Evolutionary conservation across 1,139 yeast genomes (phyloP).

Genomic region (Nakaseomyces bracarensis): DNA sequence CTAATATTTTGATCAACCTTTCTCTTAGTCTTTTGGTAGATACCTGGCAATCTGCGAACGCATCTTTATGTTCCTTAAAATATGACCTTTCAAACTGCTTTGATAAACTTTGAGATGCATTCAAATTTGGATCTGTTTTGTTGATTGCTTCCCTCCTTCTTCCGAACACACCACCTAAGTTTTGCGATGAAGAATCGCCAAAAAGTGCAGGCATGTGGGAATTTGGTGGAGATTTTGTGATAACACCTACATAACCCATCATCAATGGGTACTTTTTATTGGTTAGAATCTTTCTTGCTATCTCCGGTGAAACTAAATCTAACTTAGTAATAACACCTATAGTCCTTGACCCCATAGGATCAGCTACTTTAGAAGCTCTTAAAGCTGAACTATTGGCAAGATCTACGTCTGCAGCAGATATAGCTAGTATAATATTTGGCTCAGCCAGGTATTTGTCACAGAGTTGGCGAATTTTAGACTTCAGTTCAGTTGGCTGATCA

Average conservation of each 20-base stretch:
- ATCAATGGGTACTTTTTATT: slow-evolving; percentile 80
- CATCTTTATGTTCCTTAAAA: slow-evolving; percentile 53
- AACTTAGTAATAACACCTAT: slow-evolving; percentile 93
- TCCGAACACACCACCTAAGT: slow-evolving; percentile 31
- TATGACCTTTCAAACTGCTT: slow-evolving; percentile 59
- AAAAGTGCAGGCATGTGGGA: slow-evolving; percentile 11
- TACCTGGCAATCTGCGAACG: slow-evolving; percentile 56
- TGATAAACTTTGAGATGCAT: slow-evolving; percentile 34
- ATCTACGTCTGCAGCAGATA: slow-evolving; percentile 97
- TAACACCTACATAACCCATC: slow-evolving; percentile 97
- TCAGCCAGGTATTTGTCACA: slow-evolving; percentile 81
- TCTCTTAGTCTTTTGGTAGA: slow-evolving; percentile 71
- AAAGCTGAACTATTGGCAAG: slow-evolving; percentile 95
- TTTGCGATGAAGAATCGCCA: slow-evolving; percentile 16
- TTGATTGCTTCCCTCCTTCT: slow-evolving; percentile 11
- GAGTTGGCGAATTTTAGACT: slow-evolving; percentile 64
- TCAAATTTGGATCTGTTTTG: background rate
- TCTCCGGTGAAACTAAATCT: slow-evolving; percentile 74
- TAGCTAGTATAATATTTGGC: slow-evolving; percentile 91
- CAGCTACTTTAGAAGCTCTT: slow-evolving; percentile 93
- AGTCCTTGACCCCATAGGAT: slow-evolving; percentile 94
- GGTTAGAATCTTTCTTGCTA: slow-evolving; percentile 59
- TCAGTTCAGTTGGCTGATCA: slow-evolving; percentile 83
- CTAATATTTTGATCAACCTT: slow-evolving; percentile 78
- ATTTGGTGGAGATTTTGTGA: slow-evolving; percentile 62